These are phyloP conservation scores for Prinsepia uniflora DNA, from an alignment of 306 rosid genomes.

Conservation along the genomic window DNA sequence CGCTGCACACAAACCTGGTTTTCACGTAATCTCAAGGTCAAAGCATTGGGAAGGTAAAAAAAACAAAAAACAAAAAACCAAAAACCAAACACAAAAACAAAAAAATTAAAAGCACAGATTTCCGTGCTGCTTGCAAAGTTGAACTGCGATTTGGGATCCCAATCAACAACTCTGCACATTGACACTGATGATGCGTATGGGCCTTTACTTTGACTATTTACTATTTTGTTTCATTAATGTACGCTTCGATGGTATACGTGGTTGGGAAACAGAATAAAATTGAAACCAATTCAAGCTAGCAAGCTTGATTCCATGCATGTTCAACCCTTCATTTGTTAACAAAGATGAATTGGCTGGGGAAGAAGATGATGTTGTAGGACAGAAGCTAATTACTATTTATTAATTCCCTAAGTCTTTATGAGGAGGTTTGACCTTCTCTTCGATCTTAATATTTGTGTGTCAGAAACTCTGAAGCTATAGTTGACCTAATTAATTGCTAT, in stretches of 20 bases:
- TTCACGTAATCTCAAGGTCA: not conserved
- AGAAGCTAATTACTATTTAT: conserved; percentile 8
- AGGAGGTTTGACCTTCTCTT: conserved; percentile 9
- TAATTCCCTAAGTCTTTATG: not conserved
- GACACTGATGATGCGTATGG: no score
- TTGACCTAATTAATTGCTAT: conserved; percentile 10
- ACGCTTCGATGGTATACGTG: not conserved
- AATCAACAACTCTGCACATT: no score
- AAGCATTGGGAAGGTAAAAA: conserved; percentile 1
- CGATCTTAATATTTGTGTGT: conserved; percentile 4
- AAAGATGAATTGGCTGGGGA: not conserved
- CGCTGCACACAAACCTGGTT: not conserved
- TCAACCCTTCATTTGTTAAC: not conserved
- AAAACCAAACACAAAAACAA: no score
- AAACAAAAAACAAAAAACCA: no score
- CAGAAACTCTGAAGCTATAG: conserved; percentile 10
- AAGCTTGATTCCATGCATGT: no score
- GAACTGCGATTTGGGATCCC: not conserved
- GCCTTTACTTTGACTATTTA: not conserved
- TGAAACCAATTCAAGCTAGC: not conserved
- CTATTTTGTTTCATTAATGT: not conserved
- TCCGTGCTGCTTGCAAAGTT: not conserved
- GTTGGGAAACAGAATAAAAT: conserved; percentile 16
- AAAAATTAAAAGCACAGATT: not conserved
- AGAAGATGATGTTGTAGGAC: not conserved